These are phyloP conservation scores for Penicillium sp. DNA, from an alignment of 2,329 filamentous ascomycete species.

Conservation along the genomic window DNA sequence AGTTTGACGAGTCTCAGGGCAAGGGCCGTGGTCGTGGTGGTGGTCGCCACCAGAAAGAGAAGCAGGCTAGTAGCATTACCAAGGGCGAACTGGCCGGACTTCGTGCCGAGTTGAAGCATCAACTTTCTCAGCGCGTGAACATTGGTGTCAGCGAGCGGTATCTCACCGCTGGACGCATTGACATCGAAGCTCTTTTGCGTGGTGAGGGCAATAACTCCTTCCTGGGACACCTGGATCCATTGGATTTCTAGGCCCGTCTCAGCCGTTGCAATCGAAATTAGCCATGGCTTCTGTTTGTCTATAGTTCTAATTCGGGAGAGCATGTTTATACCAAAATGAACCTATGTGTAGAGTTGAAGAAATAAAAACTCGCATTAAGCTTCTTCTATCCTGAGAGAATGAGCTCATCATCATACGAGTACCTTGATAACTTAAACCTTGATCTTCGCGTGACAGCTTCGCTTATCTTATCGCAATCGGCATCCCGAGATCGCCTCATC, in stretches of 20 bases:
- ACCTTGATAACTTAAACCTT: too few species aligned
- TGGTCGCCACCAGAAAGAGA: constrained; percentile 76
- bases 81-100: constrained; percentile 76
- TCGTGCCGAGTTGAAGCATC: constrained; percentile 72
- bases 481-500: constrained; percentile 26
- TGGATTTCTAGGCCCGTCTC: constrained; percentile 43
- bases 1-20: constrained; percentile 71
- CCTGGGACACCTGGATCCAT: constrained; percentile 61
- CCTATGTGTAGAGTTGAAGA: neutral
- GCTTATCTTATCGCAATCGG: constrained; percentile 25
- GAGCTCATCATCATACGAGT: neutral
- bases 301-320: neutral
- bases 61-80: constrained; percentile 68
- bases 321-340: neutral
- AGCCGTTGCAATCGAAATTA: neutral
- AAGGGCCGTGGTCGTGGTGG: constrained; percentile 76
- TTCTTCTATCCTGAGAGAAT: neutral
- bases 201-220: constrained; percentile 69
- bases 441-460: neutral
- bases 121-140: constrained; percentile 78
- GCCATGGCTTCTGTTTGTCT: constrained; percentile 9
- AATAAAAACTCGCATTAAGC: neutral
- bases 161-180: constrained; percentile 80
- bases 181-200: constrained; percentile 75
- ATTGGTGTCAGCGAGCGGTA: constrained; percentile 87